A percentile compares a stretch with the other conserved stretches of the same genome.
phyloP scores from a whole-genome alignment of 768 basidiomycete species.

The Pleurotus eryngii region DNA sequence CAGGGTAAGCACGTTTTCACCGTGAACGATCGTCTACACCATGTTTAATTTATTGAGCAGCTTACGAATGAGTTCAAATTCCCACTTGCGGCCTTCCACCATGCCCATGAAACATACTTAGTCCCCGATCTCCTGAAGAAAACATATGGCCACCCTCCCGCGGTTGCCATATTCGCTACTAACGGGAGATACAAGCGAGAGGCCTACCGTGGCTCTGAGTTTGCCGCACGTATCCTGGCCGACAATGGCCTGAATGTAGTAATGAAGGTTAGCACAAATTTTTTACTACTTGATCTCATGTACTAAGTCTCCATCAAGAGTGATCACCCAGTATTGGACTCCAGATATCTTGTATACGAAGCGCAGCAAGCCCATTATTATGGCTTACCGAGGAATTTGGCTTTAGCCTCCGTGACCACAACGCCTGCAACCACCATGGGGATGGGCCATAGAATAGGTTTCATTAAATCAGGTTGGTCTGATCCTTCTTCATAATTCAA shows the following conservation, averaged over 20 bases:
- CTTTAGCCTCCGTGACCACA: slow-evolving; percentile 67
- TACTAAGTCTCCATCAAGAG: slow-evolving; percentile 76
- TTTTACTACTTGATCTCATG: slow-evolving; percentile 59
- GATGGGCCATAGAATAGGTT: slow-evolving; percentile 73
- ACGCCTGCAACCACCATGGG: slow-evolving; percentile 72
- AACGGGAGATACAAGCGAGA: slow-evolving; percentile 51
- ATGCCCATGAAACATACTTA: slow-evolving; percentile 89
- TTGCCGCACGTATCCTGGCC: slow-evolving; percentile 71
- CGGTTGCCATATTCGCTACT: slow-evolving; percentile 78
- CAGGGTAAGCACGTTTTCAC: slow-evolving; percentile 42
- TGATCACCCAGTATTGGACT: slow-evolving; percentile 60
- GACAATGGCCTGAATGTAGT: slow-evolving; percentile 70
- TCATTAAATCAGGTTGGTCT: slow-evolving; percentile 47
- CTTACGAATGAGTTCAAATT: slow-evolving; percentile 91
- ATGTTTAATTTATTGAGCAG: slow-evolving; percentile 26
- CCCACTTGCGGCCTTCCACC: slow-evolving; percentile 77
- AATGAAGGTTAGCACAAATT: slow-evolving; percentile 75
- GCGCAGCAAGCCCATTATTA: slow-evolving; percentile 78
- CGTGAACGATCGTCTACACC: neutral
- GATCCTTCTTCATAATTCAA: neutral
- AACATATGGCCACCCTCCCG: slow-evolving; percentile 61
- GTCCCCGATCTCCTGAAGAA: slow-evolving; percentile 78
- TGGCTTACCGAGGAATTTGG: slow-evolving; percentile 61
- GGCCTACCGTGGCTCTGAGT: slow-evolving; percentile 71
- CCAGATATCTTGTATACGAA: slow-evolving; percentile 70